Evolutionary conservation across 2,329 filamentous ascomycete genomes (phyloP), one percentile per base, ranked within the genome.

Genomic region (Orbilia quercus): DNA sequence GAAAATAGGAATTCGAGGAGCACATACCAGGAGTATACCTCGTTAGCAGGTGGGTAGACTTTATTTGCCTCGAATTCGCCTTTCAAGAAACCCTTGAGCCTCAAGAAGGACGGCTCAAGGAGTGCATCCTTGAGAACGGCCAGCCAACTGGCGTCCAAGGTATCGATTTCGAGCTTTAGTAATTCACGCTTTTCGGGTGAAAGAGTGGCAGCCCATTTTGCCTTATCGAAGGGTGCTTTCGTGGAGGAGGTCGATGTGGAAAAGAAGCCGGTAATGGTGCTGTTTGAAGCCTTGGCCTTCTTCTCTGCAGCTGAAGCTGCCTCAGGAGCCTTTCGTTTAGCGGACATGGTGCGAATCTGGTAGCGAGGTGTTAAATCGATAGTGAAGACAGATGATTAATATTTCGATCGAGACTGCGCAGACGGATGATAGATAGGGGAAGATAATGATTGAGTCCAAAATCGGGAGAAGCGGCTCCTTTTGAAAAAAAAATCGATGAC

Each of bases 1-100:
- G 28, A 11, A 54, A 16, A 25, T n/a, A 1, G 20, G 7, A 7
- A 20, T n/a, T 14, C 14, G 18, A 28, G 7, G 16, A 7, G 5
- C 11, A 76, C 85, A 65, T 84, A 96, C 95, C 95, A 99, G 76
- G 91, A 95, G 82, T 99, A 99, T 11, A 99, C 88, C 78, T 99
- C 94, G 76, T 92, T 86, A 77, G 88, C 85, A 0, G 94, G 94
- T 2, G 95, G 95, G 78, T 96, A 99, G 76, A 96, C 86, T 78
- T 90, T 93, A 1, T 89, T 89, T 0, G 85, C 84, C 14, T 86
- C 85, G 59, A 89, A 86, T 82, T 99, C 95, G 60, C 86, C 86
- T 79, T 91, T 88, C 60, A 99, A 82, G 80, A 97, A 99, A 55
- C 86, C 85, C 84, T 99, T 99, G 76, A 99, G 82, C 1, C 91